Evolutionary conservation across 352 stramenopile species (phyloP).

Genomic region (Globisporangium camurandrum): DNA sequence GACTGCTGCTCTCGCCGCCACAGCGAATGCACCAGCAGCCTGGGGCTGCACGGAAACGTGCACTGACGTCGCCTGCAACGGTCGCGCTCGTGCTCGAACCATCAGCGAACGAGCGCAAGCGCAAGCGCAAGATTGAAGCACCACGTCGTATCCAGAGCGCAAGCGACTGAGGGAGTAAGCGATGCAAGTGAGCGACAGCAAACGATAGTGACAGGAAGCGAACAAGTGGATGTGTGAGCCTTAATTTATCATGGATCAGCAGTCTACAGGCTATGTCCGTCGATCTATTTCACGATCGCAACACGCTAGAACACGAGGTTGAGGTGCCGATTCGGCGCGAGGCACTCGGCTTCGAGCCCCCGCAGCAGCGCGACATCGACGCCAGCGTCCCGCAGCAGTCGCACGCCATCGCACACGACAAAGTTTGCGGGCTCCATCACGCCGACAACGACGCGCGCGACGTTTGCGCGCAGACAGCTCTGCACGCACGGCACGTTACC

Average conservation of each 20-base stretch:
- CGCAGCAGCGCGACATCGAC: conserved; percentile 65
- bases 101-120: conserved; percentile 31
- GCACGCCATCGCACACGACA: conserved; percentile 74
- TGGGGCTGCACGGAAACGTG: not conserved
- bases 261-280: no score
- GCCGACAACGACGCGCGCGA: conserved; percentile 71
- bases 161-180: not conserved
- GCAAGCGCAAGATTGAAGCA: conserved; percentile 39
- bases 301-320: conserved; percentile 48
- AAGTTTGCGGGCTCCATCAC: conserved; percentile 86
- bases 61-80: conserved; percentile 8
- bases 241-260: no score
- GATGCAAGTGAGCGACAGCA: not conserved
- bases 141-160: conserved; percentile 32
- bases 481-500: conserved; percentile 78
- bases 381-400: conserved; percentile 54
- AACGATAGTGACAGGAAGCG: no score
- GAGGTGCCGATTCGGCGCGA: conserved; percentile 67
- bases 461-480: conserved; percentile 59
- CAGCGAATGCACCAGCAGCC: conserved; percentile 8
- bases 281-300: conserved; percentile 1
- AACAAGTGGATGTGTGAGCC: no score
- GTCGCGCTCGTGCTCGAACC: conserved; percentile 7
- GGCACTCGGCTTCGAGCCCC: conserved; percentile 66
- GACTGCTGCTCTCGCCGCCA: no score